Percentiles rank a stretch among this genome's conserved stretches.
phyloP scores from a whole-genome alignment of 139 green algal genomes.

The Chlamydomonas incerta region DNA sequence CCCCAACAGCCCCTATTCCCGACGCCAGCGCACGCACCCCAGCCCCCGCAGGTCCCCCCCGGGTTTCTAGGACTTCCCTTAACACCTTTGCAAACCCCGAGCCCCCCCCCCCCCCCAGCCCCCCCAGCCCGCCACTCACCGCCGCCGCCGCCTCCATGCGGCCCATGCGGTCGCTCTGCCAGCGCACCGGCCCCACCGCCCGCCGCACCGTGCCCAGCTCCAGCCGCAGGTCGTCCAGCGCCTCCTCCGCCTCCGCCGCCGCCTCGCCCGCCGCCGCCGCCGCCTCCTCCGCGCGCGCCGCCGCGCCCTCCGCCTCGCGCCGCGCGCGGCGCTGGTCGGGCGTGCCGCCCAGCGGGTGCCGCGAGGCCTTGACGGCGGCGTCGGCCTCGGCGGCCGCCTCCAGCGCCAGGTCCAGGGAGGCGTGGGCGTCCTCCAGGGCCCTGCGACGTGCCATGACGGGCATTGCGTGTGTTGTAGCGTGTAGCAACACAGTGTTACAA shows the following conservation, averaged over 20 bases:
- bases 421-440: not conserved
- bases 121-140: not conserved
- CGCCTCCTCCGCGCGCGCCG: slow-evolving; percentile 4
- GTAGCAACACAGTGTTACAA: too few relatives aligned
- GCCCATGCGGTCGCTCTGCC: slow-evolving; percentile 24
- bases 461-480: too few relatives aligned
- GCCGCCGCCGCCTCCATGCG: not conserved
- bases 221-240: not conserved
- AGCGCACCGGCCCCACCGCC: slow-evolving; percentile 16
- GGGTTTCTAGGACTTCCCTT: too few relatives aligned
- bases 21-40: too few relatives aligned
- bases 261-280: not conserved
- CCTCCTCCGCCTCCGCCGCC: slow-evolving; percentile 5
- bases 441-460: too few relatives aligned
- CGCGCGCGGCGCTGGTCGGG: not conserved
- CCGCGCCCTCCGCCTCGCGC: slow-evolving; percentile 10
- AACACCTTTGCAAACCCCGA: too few relatives aligned
- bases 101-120: not conserved
- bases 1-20: too few relatives aligned
- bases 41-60: too few relatives aligned
- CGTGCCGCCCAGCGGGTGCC: not conserved
- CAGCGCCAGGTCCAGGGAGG: not conserved
- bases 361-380: not conserved
- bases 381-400: not conserved
- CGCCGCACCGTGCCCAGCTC: not conserved